phyloP scores from a whole-genome alignment of 805 yeast genomes.

The Jamesozyma rosinii region DNA sequence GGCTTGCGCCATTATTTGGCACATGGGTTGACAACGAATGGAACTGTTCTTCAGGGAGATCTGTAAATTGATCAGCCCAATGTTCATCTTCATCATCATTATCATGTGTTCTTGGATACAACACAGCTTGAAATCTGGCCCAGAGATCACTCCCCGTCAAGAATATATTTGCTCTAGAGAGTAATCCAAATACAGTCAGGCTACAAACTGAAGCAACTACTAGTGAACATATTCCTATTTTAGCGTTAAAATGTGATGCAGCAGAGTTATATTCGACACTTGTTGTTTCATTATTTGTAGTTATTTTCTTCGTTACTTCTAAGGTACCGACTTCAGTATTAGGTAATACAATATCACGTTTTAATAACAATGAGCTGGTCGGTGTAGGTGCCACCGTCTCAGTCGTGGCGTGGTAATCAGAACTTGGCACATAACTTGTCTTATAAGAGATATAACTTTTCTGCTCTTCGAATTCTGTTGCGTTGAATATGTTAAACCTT shows the following conservation, averaged over 20 bases:
- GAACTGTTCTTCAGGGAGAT: conserved; percentile 6
- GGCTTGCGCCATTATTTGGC: conserved; percentile 3
- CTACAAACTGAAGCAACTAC: conserved; percentile 5
- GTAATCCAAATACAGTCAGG: conserved; percentile 6
- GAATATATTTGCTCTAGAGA: background rate
- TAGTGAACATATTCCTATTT: conserved; percentile 6
- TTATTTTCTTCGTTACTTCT: background rate
- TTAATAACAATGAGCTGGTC: background rate
- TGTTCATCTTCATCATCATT: background rate
- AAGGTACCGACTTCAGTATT: background rate
- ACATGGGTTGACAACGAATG: conserved; percentile 4
- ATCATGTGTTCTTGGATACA: background rate
- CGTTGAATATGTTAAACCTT: conserved; percentile 34
- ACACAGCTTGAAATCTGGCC: background rate
- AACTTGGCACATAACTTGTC: background rate
- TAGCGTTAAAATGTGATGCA: conserved; percentile 6
- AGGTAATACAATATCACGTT: background rate
- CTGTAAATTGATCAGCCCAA: conserved; percentile 7
- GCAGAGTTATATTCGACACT: conserved; percentile 1
- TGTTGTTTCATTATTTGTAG: background rate
- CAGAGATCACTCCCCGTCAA: background rate
- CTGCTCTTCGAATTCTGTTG: conserved; percentile 3
- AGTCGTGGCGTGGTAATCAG: background rate
- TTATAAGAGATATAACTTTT: background rate
- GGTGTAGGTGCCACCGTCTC: too few relatives aligned